A percentile compares a stretch with the other conserved stretches of the same genome.
Evolutionary conservation across 1,139 yeast species (phyloP).

Genomic region (Chernovozyma sophiae-reginae): DNA sequence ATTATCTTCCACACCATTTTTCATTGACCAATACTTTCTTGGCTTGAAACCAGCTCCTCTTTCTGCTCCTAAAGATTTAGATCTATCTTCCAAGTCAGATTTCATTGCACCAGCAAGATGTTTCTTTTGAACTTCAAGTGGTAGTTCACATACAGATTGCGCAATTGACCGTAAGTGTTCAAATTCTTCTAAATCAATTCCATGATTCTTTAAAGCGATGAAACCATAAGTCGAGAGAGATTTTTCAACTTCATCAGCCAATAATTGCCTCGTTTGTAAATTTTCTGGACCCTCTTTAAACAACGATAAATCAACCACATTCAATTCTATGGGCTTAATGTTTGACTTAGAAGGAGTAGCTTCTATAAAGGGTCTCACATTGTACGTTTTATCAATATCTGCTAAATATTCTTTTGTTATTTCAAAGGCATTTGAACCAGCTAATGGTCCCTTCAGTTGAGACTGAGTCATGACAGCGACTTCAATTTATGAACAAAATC

Average conservation of each 20-base stretch:
- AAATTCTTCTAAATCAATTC: conserved; percentile 15
- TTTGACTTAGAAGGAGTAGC: conserved; percentile 13
- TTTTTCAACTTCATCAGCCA: conserved; percentile 18
- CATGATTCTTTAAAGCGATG: conserved; percentile 19
- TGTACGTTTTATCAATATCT: conserved; percentile 14
- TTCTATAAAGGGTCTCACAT: conserved; percentile 19
- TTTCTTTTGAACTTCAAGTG: conserved; percentile 16
- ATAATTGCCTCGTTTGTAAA: conserved; percentile 10
- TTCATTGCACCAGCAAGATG: conserved; percentile 27
- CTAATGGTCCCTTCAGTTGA: too few relatives aligned
- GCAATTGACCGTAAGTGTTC: conserved; percentile 19
- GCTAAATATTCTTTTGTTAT: background rate
- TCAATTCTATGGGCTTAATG: conserved; percentile 13
- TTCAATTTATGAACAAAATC: too few relatives aligned
- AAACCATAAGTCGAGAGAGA: conserved; percentile 21
- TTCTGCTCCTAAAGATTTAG: conserved; percentile 27
- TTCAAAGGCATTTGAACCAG: conserved; percentile 1
- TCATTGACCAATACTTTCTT: conserved; percentile 29
- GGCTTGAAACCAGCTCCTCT: conserved; percentile 30
- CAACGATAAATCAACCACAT: conserved; percentile 17
- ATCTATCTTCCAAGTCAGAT: conserved; percentile 27
- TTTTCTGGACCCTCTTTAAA: conserved; percentile 17
- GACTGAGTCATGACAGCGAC: too few relatives aligned
- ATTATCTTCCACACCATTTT: conserved; percentile 26
- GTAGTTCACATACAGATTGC: conserved; percentile 19